Percentiles rank a stretch among this genome's conserved stretches.
Conservation (phyloP, 257 asterid species). For the Coffea canephora region DNA sequence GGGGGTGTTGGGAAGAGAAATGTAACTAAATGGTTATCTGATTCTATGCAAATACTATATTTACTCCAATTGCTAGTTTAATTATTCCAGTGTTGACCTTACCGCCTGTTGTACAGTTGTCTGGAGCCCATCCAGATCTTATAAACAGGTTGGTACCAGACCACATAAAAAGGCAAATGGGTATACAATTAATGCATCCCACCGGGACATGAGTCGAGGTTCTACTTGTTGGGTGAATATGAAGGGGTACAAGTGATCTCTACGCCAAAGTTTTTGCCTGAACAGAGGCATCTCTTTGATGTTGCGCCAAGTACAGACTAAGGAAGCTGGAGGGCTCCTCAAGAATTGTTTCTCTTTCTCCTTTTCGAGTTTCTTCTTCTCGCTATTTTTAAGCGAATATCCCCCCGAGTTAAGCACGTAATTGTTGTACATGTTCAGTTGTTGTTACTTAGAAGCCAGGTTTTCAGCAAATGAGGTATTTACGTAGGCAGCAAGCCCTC, state of each 20-base stretch:
- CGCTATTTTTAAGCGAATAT: constrained; percentile 7
- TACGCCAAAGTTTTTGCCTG: constrained; percentile 15
- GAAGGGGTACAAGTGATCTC: not conserved
- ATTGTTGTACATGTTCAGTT: constrained; percentile 57
- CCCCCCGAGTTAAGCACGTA: constrained; percentile 25
- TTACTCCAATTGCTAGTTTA: not conserved
- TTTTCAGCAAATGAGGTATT: constrained; percentile 37
- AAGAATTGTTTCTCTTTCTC: constrained; percentile 8
- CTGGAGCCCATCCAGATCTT: constrained; percentile 77
- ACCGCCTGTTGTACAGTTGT: constrained; percentile 35
- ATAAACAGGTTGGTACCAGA: constrained; percentile 85
- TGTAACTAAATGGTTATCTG: not conserved
- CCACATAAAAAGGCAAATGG: constrained; percentile 75
- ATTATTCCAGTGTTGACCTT: constrained; percentile 2
- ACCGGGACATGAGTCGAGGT: constrained; percentile 35
- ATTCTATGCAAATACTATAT: not conserved
- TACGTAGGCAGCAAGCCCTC: constrained; percentile 24
- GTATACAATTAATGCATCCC: constrained; percentile 61
- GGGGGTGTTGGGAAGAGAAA: no score
- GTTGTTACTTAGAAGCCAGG: constrained; percentile 34
- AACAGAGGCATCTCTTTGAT: constrained; percentile 14
- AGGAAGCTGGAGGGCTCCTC: constrained; percentile 19
- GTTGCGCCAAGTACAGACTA: constrained; percentile 14
- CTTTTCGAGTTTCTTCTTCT: not conserved
- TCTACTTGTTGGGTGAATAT: constrained; percentile 8